Evolutionary conservation across 2,329 filamentous ascomycete genomes (phyloP).

Genomic region (Colletotrichum cordylinicola): DNA sequence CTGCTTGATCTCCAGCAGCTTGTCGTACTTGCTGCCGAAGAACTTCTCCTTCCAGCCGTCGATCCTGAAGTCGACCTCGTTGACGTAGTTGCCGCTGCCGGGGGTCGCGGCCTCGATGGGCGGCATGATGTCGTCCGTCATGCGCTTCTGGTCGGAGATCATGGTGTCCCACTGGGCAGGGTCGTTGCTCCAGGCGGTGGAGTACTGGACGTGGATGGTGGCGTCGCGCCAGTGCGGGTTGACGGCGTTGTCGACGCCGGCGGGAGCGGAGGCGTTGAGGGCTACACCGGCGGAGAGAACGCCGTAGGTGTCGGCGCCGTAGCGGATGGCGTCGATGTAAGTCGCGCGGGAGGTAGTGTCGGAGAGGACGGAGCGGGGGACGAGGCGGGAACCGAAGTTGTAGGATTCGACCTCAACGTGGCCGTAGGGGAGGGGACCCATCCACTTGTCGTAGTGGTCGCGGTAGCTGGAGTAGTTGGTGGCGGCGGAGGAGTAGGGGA

Average conservation of each 20-base stretch:
- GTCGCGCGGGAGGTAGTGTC: conserved; percentile 31
- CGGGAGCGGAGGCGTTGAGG: conserved; percentile 17
- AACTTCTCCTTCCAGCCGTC: conserved; percentile 50
- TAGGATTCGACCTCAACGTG: conserved; percentile 55
- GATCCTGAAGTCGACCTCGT: conserved; percentile 57
- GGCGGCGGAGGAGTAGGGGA: conserved; percentile 30
- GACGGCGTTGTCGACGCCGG: conserved; percentile 19
- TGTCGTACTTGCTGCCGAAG: conserved; percentile 51
- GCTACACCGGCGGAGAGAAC: conserved; percentile 26
- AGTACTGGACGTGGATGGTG: conserved; percentile 21
- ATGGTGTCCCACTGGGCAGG: conserved; percentile 16
- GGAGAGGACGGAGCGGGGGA: conserved; percentile 40
- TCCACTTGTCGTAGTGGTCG: conserved; percentile 48
- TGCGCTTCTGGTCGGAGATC: conserved; percentile 16
- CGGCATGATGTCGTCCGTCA: conserved; percentile 23
- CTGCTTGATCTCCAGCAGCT: conserved; percentile 50
- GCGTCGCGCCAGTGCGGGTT: conserved; percentile 21
- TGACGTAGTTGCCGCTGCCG: conserved; percentile 51
- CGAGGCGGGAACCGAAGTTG: conserved; percentile 45
- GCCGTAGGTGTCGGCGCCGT: conserved; percentile 13
- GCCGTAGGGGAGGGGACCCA: conserved; percentile 46
- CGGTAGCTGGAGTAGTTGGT: conserved; percentile 37
- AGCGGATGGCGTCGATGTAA: conserved; percentile 20
- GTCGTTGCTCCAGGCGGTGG: conserved; percentile 21
- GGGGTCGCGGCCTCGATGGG: conserved; percentile 35